A percentile compares a stretch with the other conserved stretches of the same genome.
These are phyloP conservation scores for Lactifluus subvellereus DNA, from an alignment of 768 basidiomycete genomes.

Conservation along the genomic window DNA sequence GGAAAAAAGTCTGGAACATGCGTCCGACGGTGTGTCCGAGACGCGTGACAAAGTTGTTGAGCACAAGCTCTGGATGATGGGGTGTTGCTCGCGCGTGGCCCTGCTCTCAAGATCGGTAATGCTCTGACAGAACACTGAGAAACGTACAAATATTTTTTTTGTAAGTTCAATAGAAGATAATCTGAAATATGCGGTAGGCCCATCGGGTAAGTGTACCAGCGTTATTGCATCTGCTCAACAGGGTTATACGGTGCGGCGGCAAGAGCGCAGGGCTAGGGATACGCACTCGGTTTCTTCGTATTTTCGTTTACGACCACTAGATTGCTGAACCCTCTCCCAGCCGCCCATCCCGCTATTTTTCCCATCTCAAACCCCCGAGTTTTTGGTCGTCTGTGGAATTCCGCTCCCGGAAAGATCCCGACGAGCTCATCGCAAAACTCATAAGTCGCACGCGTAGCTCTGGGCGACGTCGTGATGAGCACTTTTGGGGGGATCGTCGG, in stretches of 20 bases:
- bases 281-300: constrained; percentile 77
- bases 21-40: constrained; percentile 91
- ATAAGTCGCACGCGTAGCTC: constrained; percentile 83
- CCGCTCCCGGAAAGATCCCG: constrained; percentile 86
- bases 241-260: constrained; percentile 12
- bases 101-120: constrained; percentile 33
- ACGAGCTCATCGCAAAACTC: constrained; percentile 90
- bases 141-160: constrained; percentile 74
- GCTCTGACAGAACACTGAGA: not conserved
- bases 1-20: constrained; percentile 95
- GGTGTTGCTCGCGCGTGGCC: constrained; percentile 90
- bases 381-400: constrained; percentile 81
- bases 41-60: constrained; percentile 91
- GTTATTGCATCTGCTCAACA: constrained; percentile 77
- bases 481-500: constrained; percentile 77
- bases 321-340: constrained; percentile 81
- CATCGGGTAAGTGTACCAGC: constrained; percentile 81
- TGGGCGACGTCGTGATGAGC: constrained; percentile 84
- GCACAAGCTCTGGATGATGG: constrained; percentile 90
- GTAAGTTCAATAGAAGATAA: constrained; percentile 83
- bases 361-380: constrained; percentile 90
- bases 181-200: constrained; percentile 95
- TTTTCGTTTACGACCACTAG: constrained; percentile 94
- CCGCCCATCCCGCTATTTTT: constrained; percentile 88
- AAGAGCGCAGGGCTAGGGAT: not conserved